Conservation (phyloP, 2,329 filamentous ascomycete genomes). For the Arthroderma sp. region DNA sequence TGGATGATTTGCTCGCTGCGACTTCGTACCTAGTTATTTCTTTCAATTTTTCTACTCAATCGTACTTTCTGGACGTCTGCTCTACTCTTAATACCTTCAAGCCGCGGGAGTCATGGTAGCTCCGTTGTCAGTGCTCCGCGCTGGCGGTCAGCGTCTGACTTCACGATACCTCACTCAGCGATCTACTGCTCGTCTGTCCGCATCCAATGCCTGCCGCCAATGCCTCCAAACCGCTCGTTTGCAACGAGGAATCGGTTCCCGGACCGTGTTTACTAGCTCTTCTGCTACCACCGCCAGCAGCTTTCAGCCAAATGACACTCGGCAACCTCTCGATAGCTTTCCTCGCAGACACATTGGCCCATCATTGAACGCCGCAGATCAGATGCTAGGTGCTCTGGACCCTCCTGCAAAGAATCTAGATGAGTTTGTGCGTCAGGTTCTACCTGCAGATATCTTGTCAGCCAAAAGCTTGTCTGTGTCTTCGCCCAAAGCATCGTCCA, state of each 20-base stretch:
- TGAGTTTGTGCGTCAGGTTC: slow-evolving; percentile 70
- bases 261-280: slow-evolving; percentile 70
- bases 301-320: slow-evolving; percentile 25
- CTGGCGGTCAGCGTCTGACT: slow-evolving; percentile 9
- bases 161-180: slow-evolving; percentile 3
- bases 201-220: slow-evolving; percentile 19
- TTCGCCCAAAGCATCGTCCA: slow-evolving; percentile 30
- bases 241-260: slow-evolving; percentile 8
- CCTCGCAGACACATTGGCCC: slow-evolving; percentile 79
- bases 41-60: no score
- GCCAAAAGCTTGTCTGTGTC: slow-evolving; percentile 48
- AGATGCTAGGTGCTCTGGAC: slow-evolving; percentile 70
- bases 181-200: slow-evolving; percentile 13
- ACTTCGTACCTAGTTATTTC: no score
- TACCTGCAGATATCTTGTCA: slow-evolving; percentile 67
- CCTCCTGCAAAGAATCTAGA: slow-evolving; percentile 63
- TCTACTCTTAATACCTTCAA: no score
- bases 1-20: no score
- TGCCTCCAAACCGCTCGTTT: slow-evolving; percentile 18
- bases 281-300: slow-evolving; percentile 63
- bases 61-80: no score
- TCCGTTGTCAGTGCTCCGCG: slow-evolving; percentile 9
- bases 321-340: slow-evolving; percentile 48
- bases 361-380: slow-evolving; percentile 50
- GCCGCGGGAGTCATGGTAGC: slow-evolving; percentile 8